Percentiles rank a stretch among this genome's conserved stretches.
Evolutionary conservation across 768 basidiomycete species (phyloP).

Genomic region (Pleurotus giganteus): DNA sequence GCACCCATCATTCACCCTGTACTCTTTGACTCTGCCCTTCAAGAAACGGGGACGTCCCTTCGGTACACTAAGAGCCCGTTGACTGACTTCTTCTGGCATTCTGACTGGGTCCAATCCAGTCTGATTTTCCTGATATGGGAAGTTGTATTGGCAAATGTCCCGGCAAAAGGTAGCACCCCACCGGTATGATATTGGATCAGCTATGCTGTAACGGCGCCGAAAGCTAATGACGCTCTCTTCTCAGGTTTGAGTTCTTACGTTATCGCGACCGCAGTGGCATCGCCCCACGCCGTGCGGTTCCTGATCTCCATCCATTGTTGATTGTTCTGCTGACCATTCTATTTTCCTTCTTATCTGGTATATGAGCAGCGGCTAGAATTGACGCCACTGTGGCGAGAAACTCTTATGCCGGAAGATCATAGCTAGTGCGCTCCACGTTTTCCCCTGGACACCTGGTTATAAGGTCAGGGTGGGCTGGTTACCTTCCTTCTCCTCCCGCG

Average conservation of each 20-base stretch:
- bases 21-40: conserved; percentile 5
- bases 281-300: conserved; percentile 7
- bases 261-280: conserved; percentile 6
- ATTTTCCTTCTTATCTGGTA: conserved; percentile 7
- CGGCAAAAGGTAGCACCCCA: not conserved
- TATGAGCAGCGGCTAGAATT: not conserved
- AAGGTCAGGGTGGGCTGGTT: not conserved
- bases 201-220: conserved; percentile 10
- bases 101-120: conserved; percentile 2
- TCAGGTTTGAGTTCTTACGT: conserved; percentile 10
- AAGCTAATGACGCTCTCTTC: conserved; percentile 9
- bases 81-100: conserved; percentile 5
- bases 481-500: conserved; percentile 5
- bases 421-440: conserved; percentile 4
- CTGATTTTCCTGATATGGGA: conserved; percentile 10
- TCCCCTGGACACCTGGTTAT: conserved; percentile 2
- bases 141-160: conserved; percentile 5
- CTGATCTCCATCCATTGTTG: conserved; percentile 8
- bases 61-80: conserved; percentile 3
- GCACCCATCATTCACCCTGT: conserved; percentile 9
- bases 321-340: conserved; percentile 9
- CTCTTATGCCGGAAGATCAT: conserved; percentile 1
- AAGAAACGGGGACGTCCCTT: conserved; percentile 8
- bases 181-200: conserved; percentile 8
- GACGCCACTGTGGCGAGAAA: conserved; percentile 10